Conservation (phyloP, 2,329 filamentous ascomycete genomes). For the Reticulascus tulasneorum region DNA sequence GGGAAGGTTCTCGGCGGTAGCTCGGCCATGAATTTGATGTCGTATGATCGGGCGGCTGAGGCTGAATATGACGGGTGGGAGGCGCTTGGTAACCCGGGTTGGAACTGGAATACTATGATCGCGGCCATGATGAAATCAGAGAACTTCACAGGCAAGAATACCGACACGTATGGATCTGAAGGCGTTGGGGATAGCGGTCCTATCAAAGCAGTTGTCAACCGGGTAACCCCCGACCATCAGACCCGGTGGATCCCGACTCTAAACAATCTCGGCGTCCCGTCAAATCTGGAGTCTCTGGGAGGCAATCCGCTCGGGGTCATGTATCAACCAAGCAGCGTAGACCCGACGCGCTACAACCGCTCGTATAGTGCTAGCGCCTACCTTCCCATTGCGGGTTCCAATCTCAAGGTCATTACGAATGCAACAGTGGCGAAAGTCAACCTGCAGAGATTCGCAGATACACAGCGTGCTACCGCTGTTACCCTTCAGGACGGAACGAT, state of each 20-base stretch:
- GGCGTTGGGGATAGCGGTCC: conserved; percentile 19
- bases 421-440: conserved; percentile 34
- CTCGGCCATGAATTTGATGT: conserved; percentile 39
- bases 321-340: conserved; percentile 45
- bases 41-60: conserved; percentile 25
- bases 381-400: conserved; percentile 33
- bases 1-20: conserved; percentile 44
- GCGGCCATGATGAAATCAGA: conserved; percentile 24
- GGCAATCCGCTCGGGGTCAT: conserved; percentile 48
- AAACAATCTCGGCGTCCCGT: conserved; percentile 35
- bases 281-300: conserved; percentile 40
- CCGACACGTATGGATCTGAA: conserved; percentile 11
- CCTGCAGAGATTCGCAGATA: conserved; percentile 19
- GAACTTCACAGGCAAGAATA: conserved; percentile 21
- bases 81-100: conserved; percentile 27
- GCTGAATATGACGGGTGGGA: conserved; percentile 30
- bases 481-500: conserved; percentile 19
- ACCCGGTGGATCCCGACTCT: conserved; percentile 40
- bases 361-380: conserved; percentile 45
- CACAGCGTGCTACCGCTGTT: conserved; percentile 17
- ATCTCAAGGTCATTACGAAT: conserved; percentile 34
- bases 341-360: conserved; percentile 40
- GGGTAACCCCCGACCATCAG: conserved; percentile 38
- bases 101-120: conserved; percentile 33
- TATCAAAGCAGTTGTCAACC: conserved; percentile 30